These are phyloP conservation scores for Lentinus polychrous DNA, from an alignment of 1,284 basidiomycete species.

Conservation along the genomic window DNA sequence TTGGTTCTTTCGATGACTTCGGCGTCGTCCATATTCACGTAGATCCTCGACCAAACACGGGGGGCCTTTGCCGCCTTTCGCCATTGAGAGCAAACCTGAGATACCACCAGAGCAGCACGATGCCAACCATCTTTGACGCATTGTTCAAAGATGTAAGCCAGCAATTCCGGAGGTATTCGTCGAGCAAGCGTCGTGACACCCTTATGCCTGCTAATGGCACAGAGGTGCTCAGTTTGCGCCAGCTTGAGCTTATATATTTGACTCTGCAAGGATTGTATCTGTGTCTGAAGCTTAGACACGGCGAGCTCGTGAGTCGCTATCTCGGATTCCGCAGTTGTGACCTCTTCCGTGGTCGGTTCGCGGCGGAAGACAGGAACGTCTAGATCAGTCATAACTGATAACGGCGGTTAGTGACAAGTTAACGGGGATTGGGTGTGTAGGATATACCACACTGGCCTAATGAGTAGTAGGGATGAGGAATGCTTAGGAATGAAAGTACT, in stretches of 20 bases:
- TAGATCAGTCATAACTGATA: conserved; percentile 1
- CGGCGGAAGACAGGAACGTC: conserved; percentile 15
- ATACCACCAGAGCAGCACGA: conserved; percentile 45
- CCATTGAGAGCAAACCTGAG: conserved; percentile 58
- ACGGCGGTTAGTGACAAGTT: not conserved
- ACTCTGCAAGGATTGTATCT: conserved; percentile 34
- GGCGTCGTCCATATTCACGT: conserved; percentile 40
- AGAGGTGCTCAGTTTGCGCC: conserved; percentile 32
- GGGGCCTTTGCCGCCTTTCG: conserved; percentile 44
- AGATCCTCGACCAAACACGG: conserved; percentile 51
- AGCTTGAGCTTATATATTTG: conserved; percentile 38
- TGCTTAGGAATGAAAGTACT: no score
- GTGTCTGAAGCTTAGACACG: conserved; percentile 33
- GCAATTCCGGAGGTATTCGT: conserved; percentile 47
- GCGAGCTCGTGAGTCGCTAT: conserved; percentile 35
- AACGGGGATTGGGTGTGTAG: no score
- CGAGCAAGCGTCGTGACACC: conserved; percentile 50
- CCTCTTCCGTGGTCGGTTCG: conserved; percentile 24
- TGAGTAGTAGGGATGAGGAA: no score
- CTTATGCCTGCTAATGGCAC: conserved; percentile 35
- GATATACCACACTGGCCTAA: no score
- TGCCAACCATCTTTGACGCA: conserved; percentile 47
- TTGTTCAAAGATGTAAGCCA: conserved; percentile 47
- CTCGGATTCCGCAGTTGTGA: conserved; percentile 22
- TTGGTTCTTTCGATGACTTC: conserved; percentile 36